Percentiles rank a stretch among this genome's conserved stretches.
Evolutionary conservation across 768 basidiomycete species (phyloP).

Genomic region (Leccinellum luteum): DNA sequence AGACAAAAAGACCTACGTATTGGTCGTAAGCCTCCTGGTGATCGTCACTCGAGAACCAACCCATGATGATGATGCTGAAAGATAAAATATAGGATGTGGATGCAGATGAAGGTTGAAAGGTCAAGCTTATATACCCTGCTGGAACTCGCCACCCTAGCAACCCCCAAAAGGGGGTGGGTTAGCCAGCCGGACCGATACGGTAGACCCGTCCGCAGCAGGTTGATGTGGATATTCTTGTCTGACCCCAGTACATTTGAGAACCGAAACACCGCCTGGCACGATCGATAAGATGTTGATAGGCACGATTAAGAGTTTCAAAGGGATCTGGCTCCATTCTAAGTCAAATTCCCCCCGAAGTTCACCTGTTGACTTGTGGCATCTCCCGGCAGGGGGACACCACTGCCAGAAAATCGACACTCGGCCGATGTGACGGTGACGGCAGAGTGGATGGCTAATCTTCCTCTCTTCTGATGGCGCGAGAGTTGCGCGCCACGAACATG

Average conservation of each 20-base stretch:
- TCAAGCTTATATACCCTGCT: constrained; percentile 20
- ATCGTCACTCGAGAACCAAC: background rate
- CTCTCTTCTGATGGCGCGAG: background rate
- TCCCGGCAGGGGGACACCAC: background rate
- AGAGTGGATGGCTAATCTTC: background rate
- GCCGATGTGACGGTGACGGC: background rate
- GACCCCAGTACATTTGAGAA: constrained; percentile 3
- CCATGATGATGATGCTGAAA: constrained; percentile 14
- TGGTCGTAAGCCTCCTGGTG: background rate
- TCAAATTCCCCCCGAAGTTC: background rate
- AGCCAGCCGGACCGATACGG: background rate
- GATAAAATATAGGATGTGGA: background rate
- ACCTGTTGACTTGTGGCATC: background rate
- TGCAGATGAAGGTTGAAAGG: background rate
- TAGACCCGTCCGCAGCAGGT: background rate
- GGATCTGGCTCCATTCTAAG: background rate
- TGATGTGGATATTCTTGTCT: constrained; percentile 13
- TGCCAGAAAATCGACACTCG: background rate
- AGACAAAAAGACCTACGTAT: constrained; percentile 2
- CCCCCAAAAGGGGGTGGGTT: constrained; percentile 8
- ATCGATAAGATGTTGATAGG: constrained; percentile 25
- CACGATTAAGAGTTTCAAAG: constrained; percentile 3
- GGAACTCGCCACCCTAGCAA: constrained; percentile 12
- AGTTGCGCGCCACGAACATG: background rate
- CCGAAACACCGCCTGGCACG: constrained; percentile 2